Percentiles rank a stretch among this genome's conserved stretches.
Conservation (phyloP, 1,284 basidiomycete genomes). For the Ceratobasidium sp. region DNA sequence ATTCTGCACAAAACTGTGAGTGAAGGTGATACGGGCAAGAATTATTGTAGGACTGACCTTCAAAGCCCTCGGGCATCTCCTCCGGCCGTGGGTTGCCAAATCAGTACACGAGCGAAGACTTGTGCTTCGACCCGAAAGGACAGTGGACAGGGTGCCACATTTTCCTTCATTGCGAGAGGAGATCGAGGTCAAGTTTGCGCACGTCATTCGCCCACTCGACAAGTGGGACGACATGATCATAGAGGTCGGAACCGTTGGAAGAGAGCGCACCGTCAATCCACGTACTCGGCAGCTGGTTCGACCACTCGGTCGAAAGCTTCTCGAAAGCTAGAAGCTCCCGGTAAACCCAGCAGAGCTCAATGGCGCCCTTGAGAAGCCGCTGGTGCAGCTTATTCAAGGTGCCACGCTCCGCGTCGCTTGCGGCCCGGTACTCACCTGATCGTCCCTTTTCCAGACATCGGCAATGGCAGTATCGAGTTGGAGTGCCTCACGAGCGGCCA, state of each 20-base stretch:
- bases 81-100: neutral
- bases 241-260: neutral
- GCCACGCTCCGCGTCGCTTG: neutral
- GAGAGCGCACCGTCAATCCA: neutral
- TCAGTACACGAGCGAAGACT: neutral
- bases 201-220: constrained; percentile 4
- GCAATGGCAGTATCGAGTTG: constrained; percentile 9
- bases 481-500: neutral
- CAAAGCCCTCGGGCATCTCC: neutral
- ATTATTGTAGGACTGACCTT: neutral
- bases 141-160: neutral
- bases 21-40: too few relatives aligned
- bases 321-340: neutral
- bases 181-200: neutral
- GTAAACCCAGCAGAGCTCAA: neutral
- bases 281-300: neutral
- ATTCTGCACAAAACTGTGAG: neutral
- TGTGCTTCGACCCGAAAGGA: neutral
- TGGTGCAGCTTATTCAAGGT: constrained; percentile 6
- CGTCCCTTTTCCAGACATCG: neutral
- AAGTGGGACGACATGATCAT: neutral
- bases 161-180: neutral
- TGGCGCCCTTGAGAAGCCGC: neutral
- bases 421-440: neutral
- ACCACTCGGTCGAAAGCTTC: neutral